These are phyloP conservation scores for Penicillium taxi DNA, from an alignment of 495 filamentous ascomycete genomes.

Conservation along the genomic window DNA sequence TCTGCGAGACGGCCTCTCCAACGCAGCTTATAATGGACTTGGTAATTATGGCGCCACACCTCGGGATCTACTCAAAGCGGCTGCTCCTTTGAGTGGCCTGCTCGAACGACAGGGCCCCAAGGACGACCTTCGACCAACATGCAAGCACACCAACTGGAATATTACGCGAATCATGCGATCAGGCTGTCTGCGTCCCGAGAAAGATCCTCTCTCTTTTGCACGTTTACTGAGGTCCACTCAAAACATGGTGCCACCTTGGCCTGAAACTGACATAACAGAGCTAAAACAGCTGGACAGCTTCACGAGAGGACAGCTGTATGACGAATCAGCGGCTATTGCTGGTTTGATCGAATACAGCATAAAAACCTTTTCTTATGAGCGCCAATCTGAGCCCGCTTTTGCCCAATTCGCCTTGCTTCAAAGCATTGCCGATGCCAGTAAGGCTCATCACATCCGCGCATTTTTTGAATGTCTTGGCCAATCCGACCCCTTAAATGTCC, in stretches of 20 bases:
- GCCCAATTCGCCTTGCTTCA: slow-evolving; percentile 29
- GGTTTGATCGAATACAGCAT: slow-evolving; percentile 34
- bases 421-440: slow-evolving; percentile 32
- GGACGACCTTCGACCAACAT: slow-evolving; percentile 18
- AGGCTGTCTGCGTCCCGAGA: slow-evolving; percentile 28
- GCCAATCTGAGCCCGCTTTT: slow-evolving; percentile 24
- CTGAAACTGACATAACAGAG: slow-evolving; percentile 11
- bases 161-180: slow-evolving; percentile 47
- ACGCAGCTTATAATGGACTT: slow-evolving; percentile 26
- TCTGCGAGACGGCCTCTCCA: slow-evolving; percentile 45
- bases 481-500: slow-evolving; percentile 8
- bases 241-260: slow-evolving; percentile 33
- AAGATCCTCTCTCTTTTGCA: slow-evolving; percentile 35
- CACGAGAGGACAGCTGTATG: slow-evolving; percentile 26
- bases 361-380: slow-evolving; percentile 17
- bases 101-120: slow-evolving; percentile 14
- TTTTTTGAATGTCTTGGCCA: slow-evolving; percentile 25
- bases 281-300: slow-evolving; percentile 17
- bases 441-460: slow-evolving; percentile 27
- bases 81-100: slow-evolving; percentile 19
- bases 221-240: slow-evolving; percentile 25
- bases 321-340: slow-evolving; percentile 28
- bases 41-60: slow-evolving; percentile 20
- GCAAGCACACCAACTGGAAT: slow-evolving; percentile 38
- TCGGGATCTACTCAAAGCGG: slow-evolving; percentile 15